Evolutionary conservation across 441 rosid genomes (phyloP).

Genomic region (Euphorbia schlechtendalii): DNA sequence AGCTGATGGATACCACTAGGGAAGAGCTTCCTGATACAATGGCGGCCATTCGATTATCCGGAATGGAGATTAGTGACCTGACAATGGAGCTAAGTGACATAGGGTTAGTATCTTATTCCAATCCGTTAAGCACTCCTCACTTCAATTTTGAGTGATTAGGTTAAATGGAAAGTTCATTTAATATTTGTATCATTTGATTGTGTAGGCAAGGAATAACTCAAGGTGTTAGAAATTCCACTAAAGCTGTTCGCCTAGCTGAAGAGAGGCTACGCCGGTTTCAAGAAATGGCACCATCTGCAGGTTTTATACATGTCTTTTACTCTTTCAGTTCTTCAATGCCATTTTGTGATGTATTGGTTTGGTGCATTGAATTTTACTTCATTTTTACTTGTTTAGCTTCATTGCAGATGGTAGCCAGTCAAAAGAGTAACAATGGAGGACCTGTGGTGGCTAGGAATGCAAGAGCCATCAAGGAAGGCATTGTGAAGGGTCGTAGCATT

Average conservation of each 20-base stretch:
- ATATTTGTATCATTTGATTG: background rate
- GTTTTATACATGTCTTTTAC: constrained; percentile 27
- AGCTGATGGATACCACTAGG: constrained; percentile 76
- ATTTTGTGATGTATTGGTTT: constrained; percentile 9
- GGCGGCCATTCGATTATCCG: constrained; percentile 81
- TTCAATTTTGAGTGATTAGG: too few species aligned
- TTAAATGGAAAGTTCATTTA: background rate
- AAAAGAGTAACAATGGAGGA: constrained; percentile 30
- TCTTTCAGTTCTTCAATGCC: background rate
- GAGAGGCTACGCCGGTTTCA: constrained; percentile 61
- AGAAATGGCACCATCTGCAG: constrained; percentile 40
- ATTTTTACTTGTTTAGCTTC: constrained; percentile 67
- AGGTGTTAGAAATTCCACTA: constrained; percentile 74
- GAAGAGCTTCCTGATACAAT: constrained; percentile 89
- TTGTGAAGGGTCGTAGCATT: constrained; percentile 60
- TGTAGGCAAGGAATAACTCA: constrained; percentile 74
- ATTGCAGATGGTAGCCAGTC: constrained; percentile 48
- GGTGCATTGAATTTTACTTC: constrained; percentile 30
- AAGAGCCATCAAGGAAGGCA: constrained; percentile 48
- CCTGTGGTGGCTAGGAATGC: constrained; percentile 58
- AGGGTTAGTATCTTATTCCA: constrained; percentile 39
- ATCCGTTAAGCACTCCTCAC: background rate
- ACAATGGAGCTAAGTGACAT: constrained; percentile 85
- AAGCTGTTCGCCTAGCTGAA: constrained; percentile 75
- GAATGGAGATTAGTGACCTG: constrained; percentile 92